Evolutionary conservation across 2,329 filamentous ascomycete genomes (phyloP), one percentile per base, ranked within the genome.

Genomic region (Septoria petroselini): DNA sequence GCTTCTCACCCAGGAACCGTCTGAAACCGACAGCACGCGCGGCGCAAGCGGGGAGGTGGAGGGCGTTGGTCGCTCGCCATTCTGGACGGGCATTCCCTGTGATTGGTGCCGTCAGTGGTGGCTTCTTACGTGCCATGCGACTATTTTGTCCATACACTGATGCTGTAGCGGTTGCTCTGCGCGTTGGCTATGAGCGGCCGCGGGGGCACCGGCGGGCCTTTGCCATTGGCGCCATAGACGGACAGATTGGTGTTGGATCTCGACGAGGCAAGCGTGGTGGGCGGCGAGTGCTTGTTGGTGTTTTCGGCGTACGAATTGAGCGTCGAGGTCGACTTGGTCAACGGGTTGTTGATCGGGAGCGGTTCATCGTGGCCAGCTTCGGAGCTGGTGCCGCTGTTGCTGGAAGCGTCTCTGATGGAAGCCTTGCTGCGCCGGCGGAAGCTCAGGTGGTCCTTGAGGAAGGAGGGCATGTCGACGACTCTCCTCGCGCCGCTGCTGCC

Each of bases 1-100:
- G 41, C n/a, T 51, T 15, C 57, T 42, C 79, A 94, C 90, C 86
- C 89, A 95, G 51, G 88, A 84, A 59, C 86, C 87, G 58, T 95
- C 88, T 7, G 81, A 76, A 31, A 95, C 76, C 27, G 91, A 95
- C 35, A 84, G 73, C 31, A 96, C 81, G 60, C 82, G 82, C 18
- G 91, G 91, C 23, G 89, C 86, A 70, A 88, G 91, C 35, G 85
- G 82, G 46, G 90, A 95, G 14, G 83, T 79, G 17, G 62, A 58
- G 19, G 63, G 61, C 21, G 57, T 53, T 21, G 50, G 44, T 44
- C 62, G 54, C 27, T 64, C 61, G 21, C 56, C 55, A 29, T 56
- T 59, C 52, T 62, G 59, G 3, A 41, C 15, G 14, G 58, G 52
- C 49, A 57, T 58, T 27, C 58, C 58, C 54, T 60, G 44, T 21